phyloP scores from a whole-genome alignment of 257 asterid genomes.

The Buddleja alternifolia region DNA sequence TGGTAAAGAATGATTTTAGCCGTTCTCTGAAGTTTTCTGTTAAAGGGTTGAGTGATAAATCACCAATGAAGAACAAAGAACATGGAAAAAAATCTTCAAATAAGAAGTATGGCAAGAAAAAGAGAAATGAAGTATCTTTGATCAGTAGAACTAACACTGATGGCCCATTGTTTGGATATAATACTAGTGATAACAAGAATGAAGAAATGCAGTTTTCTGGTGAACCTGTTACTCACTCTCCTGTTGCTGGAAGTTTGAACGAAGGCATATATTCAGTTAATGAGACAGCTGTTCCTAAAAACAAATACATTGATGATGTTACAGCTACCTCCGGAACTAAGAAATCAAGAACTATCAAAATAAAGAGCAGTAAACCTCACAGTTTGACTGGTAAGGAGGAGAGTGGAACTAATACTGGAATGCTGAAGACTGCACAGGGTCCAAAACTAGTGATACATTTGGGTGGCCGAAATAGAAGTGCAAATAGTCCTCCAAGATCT shows the following conservation, averaged over 20 bases:
- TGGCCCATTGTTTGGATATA: constrained; percentile 41
- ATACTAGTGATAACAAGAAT: constrained; percentile 38
- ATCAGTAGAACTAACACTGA: constrained; percentile 38
- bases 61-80: constrained; percentile 76
- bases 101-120: constrained; percentile 72
- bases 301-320: constrained; percentile 59
- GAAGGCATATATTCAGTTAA: constrained; percentile 39
- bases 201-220: constrained; percentile 45
- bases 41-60: constrained; percentile 76
- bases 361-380: constrained; percentile 61
- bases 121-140: constrained; percentile 48
- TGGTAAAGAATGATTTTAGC: constrained; percentile 58
- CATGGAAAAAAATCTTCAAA: constrained; percentile 67
- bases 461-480: constrained; percentile 70
- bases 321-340: constrained; percentile 46
- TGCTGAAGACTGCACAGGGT: constrained; percentile 57
- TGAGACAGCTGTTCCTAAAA: constrained; percentile 50
- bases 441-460: constrained; percentile 91
- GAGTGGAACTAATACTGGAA: constrained; percentile 45
- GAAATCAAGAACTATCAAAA: constrained; percentile 64
- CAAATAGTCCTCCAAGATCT: constrained; percentile 57
- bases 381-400: constrained; percentile 49
- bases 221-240: constrained; percentile 58
- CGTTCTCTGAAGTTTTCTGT: constrained; percentile 81
- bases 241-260: constrained; percentile 48